Percentiles rank a stretch among this genome's conserved stretches.
These are phyloP conservation scores for Leptoxyphium fumago DNA, from an alignment of 2,329 filamentous ascomycete genomes.

Conservation along the genomic window DNA sequence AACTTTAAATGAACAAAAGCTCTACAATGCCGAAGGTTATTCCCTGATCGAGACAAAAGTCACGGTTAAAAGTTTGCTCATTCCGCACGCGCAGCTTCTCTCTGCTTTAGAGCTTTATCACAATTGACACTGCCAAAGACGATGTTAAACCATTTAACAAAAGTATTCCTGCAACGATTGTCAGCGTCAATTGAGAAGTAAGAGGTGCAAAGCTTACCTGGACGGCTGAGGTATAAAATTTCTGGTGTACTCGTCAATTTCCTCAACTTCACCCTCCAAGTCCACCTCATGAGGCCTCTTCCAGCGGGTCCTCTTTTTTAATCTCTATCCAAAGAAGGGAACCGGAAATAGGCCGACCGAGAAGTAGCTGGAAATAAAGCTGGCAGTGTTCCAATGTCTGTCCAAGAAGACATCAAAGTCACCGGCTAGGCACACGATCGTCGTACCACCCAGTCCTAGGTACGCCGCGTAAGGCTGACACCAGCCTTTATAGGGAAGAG, in stretches of 20 bases:
- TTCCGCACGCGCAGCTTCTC: background rate
- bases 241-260: conserved; percentile 24
- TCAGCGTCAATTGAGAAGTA: background rate
- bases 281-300: conserved; percentile 28
- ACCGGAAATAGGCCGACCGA: conserved; percentile 59
- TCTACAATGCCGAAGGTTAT: no score
- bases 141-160: conserved; percentile 29
- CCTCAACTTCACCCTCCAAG: conserved; percentile 32
- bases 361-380: conserved; percentile 59
- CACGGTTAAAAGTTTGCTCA: no score
- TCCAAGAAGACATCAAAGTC: conserved; percentile 66
- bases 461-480: conserved; percentile 61
- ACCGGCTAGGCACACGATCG: conserved; percentile 58
- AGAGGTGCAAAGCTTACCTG: background rate
- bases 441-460: conserved; percentile 47
- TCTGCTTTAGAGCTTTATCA: background rate
- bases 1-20: no score
- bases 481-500: conserved; percentile 54
- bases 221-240: conserved; percentile 4
- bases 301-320: conserved; percentile 46
- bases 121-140: conserved; percentile 22
- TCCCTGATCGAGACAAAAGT: no score
- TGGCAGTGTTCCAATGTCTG: conserved; percentile 49
- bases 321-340: conserved; percentile 58
- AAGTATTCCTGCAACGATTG: conserved; percentile 15